Evolutionary conservation across 2,329 filamentous ascomycete species (phyloP), one percentile per base, ranked within the genome.

Genomic region (Nigrospora oryzae): DNA sequence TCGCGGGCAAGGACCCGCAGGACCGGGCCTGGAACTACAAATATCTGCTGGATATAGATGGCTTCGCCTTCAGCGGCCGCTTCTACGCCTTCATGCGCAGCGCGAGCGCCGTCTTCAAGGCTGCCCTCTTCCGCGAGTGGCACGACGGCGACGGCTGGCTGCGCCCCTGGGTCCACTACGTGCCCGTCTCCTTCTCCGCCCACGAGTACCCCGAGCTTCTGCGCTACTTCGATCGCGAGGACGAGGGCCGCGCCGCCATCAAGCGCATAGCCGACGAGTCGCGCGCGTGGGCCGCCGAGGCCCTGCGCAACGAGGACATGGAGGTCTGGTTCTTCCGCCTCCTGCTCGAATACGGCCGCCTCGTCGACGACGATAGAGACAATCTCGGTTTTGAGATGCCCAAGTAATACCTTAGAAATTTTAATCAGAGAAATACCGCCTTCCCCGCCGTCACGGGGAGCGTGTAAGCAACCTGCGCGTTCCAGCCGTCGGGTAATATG

Each of bases 101-200:
- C 58, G 79, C 77, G 53, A 94, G 86, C 58, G 70, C 96, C 51
- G 84, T 91, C 16, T 93, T 88, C 68, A 98, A 98, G 68, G 81
- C 91, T 64, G 86, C 89, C 14, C 66, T 98, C 35, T 97, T 96
- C 62, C 78, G 87, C 23, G 93, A 98, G 68, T 98, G 93, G 93
- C 93, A 97, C 19, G 19, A 23, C 19, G 19, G 19, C 60, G 76
- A 83, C 46, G 90, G 96, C 62, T 95, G 91, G 89, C 67, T 98
- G 30, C 77, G 77, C 56, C 88, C 91, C 1, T 98, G 93, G 93
- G 81, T 88, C 38, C 93, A 98, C 64, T 97, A 89, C 61, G 77
- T 97, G 2, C 93, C 93, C 0, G 64, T 96, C 41, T 87, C 86
- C 51, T 61, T 95, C 49, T 79, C 81, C 48, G 90, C 89, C 5